Evolutionary conservation across 2,329 filamentous ascomycete genomes (phyloP), one percentile per base, ranked within the genome.

Genomic region (Tympanopsis confertula): DNA sequence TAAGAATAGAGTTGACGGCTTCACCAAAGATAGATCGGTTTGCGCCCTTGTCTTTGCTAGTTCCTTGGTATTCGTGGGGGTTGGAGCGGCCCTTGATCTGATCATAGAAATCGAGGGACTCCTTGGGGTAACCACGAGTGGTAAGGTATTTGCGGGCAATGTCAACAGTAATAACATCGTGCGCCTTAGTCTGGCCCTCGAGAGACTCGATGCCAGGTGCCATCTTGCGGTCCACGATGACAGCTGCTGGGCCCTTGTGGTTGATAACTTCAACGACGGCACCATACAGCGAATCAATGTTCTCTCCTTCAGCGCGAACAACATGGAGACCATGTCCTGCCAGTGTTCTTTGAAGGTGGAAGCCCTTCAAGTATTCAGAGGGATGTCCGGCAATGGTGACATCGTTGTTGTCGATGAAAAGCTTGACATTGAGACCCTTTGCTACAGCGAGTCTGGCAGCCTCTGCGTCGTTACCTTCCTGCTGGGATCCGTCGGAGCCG

Each of bases 391-490:
- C 57, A 40, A 61, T 61, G 0, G 57, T 61, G 19, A 61, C 57
- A 42, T 61, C 55, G 41, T 61, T 61, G 45, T 61, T 57, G 37
- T 61, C 57, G 35, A 61, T 44, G 38, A 61, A 51, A 12, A 61
- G 36, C 48, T 61, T 61, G 29, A 61, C 50, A 13, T 59, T 59
- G 20, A 61, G 45, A 24, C 53, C 49, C 13, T 51, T 47, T 13
- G 55, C 56, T 3, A 59, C 57, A 2, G 57, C 57, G 41, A 61
- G 46, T 2, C 57, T 50, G 1, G 57, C 57, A 5, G 57, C 56
- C 41, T 61, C 57, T n/a, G 55, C 57, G 24, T 61, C 56, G 24
- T 61, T 57, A 41, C 57, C 57, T 48, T 61, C 57, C 40, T 60
- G 57, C 41, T 61, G 57, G n/a, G 56, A 57, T 13, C 57, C 57